These are phyloP conservation scores for Phytophthora ramorum DNA, from an alignment of 352 stramenopile species.

Conservation along the genomic window DNA sequence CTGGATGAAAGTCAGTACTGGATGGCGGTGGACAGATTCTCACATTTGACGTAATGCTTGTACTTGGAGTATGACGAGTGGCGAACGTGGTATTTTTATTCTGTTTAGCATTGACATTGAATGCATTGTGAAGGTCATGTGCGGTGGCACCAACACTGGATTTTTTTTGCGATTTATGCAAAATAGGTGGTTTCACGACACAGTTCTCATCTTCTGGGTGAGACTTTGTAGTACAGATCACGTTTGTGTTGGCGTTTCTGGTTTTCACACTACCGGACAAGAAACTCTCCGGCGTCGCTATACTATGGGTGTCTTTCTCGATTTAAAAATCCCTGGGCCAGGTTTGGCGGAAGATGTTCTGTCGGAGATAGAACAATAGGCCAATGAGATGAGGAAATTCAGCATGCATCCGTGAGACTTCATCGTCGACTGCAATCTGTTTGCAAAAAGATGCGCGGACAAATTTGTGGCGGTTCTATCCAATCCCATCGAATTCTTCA, in stretches of 20 bases:
- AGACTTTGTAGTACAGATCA: too few relatives aligned
- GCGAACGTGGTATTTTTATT: neutral
- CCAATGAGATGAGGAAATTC: neutral
- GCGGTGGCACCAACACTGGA: too few relatives aligned
- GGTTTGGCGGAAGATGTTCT: neutral
- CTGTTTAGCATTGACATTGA: neutral
- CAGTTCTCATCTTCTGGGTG: too few relatives aligned
- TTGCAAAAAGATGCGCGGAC: slow-evolving; percentile 2
- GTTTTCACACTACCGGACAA: neutral
- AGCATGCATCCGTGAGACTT: slow-evolving; percentile 6
- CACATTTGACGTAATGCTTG: slow-evolving; percentile 2
- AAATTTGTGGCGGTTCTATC: slow-evolving; percentile 9
- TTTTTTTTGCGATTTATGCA: too few relatives aligned
- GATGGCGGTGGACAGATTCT: slow-evolving; percentile 17
- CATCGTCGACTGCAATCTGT: neutral
- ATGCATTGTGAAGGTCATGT: neutral
- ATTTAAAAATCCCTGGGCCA: neutral
- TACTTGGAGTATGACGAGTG: neutral
- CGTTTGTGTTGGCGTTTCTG: neutral
- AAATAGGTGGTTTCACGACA: too few relatives aligned
- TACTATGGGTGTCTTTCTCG: neutral
- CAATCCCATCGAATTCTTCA: neutral
- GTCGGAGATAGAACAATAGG: neutral
- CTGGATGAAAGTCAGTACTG: slow-evolving; percentile 18
- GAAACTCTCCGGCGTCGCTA: neutral